Evolutionary conservation across 2,329 filamentous ascomycete genomes (phyloP).

Genomic region (Penicillium aurantiogriseum): DNA sequence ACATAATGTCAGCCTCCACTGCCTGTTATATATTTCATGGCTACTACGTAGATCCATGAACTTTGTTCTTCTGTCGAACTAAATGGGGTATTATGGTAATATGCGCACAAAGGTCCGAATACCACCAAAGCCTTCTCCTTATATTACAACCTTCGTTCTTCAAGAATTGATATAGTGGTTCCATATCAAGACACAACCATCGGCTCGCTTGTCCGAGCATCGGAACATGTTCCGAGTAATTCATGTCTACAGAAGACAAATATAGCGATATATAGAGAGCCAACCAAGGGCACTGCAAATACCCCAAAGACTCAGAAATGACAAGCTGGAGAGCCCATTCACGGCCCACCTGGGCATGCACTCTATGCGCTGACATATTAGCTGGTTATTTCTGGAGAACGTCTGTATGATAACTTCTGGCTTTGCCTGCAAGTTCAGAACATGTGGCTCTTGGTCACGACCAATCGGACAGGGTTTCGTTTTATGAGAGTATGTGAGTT

Average conservation of each 20-base stretch:
- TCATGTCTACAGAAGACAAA: background rate
- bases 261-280: background rate
- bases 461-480: background rate
- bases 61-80: background rate
- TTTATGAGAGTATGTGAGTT: background rate
- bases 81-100: background rate
- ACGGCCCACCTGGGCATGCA: background rate
- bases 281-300: background rate
- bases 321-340: background rate
- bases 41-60: too few relatives aligned
- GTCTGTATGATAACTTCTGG: background rate
- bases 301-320: background rate
- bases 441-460: background rate
- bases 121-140: accelerated
- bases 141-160: too few relatives aligned
- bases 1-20: background rate
- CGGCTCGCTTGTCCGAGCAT: conserved; percentile 2
- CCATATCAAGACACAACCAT: background rate
- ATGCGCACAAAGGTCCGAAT: background rate
- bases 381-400: background rate
- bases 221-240: conserved; percentile 3
- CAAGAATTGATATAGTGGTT: background rate
- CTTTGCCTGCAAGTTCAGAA: background rate
- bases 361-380: too few relatives aligned
- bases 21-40: too few relatives aligned